Percentiles rank a stretch among this genome's conserved stretches.
Evolutionary conservation across 2,329 filamentous ascomycete species (phyloP).

Genomic region (Orbilia brochopaga): DNA sequence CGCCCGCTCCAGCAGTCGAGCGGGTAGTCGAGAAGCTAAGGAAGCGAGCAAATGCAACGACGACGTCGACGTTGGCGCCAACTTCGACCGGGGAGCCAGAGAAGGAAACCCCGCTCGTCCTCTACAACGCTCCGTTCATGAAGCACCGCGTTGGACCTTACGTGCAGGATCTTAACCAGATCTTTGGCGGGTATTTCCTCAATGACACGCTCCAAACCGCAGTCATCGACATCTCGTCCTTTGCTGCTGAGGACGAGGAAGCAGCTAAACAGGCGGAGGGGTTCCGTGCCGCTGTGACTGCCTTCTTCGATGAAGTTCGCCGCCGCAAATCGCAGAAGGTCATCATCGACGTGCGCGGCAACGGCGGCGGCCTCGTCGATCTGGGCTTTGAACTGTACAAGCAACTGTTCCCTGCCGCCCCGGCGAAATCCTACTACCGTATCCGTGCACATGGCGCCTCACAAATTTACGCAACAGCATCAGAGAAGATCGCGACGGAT

Average conservation of each 20-base stretch:
- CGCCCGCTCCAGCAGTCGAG: neutral
- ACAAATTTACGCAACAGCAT: constrained; percentile 23
- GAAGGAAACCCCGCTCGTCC: constrained; percentile 7
- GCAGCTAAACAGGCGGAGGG: constrained; percentile 11
- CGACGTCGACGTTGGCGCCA: constrained; percentile 3
- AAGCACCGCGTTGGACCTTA: constrained; percentile 30
- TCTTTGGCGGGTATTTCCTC: constrained; percentile 39
- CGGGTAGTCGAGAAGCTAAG: neutral
- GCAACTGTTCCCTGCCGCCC: constrained; percentile 63
- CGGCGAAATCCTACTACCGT: constrained; percentile 61
- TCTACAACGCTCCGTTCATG: constrained; percentile 43
- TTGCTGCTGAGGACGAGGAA: constrained; percentile 27
- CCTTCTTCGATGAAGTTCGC: constrained; percentile 26
- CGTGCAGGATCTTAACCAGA: constrained; percentile 38
- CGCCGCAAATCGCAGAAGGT: constrained; percentile 56
- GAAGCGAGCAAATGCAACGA: too few relatives aligned
- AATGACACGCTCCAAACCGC: constrained; percentile 37
- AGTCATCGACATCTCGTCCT: constrained; percentile 43
- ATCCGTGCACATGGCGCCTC: constrained; percentile 58
- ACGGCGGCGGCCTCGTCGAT: constrained; percentile 65
- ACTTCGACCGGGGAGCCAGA: constrained; percentile 1
- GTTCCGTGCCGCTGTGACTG: constrained; percentile 27
- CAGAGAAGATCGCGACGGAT: constrained; percentile 25
- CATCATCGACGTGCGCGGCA: constrained; percentile 69
- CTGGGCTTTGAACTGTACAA: constrained; percentile 63